Evolutionary conservation across 1,284 basidiomycete species (phyloP), one percentile per base, ranked within the genome.

Genomic region (Agroathelia rolfsii): DNA sequence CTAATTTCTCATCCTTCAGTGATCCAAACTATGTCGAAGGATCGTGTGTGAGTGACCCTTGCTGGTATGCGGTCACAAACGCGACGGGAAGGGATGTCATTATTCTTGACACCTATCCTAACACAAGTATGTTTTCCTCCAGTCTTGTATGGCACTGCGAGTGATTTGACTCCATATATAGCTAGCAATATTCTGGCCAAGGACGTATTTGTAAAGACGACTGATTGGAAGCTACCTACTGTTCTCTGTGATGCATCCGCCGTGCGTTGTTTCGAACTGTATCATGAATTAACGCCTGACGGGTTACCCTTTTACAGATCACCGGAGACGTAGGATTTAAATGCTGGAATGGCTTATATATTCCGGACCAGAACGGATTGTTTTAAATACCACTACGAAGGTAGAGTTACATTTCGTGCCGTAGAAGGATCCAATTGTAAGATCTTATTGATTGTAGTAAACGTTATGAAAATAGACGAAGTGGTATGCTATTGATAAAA

Each of bases 1-100:
- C 16, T 28, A 10, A 15, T 17, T 19, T 21, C 1, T 24, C 32
- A 9, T 12, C 13, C 13, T 16, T 14, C 34, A 73, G 71, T 40
- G 53, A 43, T 10, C 60, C 64, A 3, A 45, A 45, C 3, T 74
- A 58, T 41, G 62, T 70, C 20, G 74, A 77, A 50, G 72, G 72
- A 9, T 65, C 64, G 1, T 76, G 73, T 41, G 50, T 76, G 13
- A 62, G 48, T 13, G 65, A 74, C 46, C 72, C 72, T 3, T 76
- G 72, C 51, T 76, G 71, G 71, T 56, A 73, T 44, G 51, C 45
- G 28, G 70, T 76, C 1, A 40, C 58, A 2, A 60, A 59, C 22
- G 67, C 72, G 8, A 76, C 71, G 0, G 71, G 72, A 23, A 70
- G 65, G 40, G 73, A 77, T 49, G 69, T 72, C 18, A 58, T 58